Evolutionary conservation across 2,329 filamentous ascomycete genomes (phyloP).

Genomic region (Xylariaceae sp.): DNA sequence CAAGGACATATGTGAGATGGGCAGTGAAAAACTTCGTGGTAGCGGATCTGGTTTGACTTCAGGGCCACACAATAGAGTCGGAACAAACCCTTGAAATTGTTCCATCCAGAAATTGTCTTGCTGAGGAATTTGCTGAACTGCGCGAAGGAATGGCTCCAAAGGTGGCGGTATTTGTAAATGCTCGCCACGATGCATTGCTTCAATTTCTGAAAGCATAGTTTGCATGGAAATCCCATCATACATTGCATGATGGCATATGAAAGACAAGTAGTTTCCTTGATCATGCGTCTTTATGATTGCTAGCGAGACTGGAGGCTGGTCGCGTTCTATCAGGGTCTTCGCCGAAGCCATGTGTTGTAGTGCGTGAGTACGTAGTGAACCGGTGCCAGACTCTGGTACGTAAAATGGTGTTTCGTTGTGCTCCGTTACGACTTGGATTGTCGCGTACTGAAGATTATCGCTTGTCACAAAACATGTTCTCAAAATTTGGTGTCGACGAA

Average conservation of each 20-base stretch:
- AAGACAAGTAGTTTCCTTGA: conserved; percentile 42
- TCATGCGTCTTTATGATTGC: conserved; percentile 35
- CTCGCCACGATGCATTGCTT: conserved; percentile 50
- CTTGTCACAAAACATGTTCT: conserved; percentile 74
- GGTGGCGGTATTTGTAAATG: conserved; percentile 48
- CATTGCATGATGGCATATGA: conserved; percentile 72
- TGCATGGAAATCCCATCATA: conserved; percentile 82
- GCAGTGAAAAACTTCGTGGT: conserved; percentile 10
- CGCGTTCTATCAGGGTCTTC: conserved; percentile 42
- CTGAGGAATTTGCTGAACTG: conserved; percentile 48
- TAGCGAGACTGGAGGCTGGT: conserved; percentile 45
- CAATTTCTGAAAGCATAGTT: conserved; percentile 67
- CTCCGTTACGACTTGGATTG: conserved; percentile 68
- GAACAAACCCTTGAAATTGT: conserved; percentile 51
- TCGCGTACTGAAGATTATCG: conserved; percentile 57
- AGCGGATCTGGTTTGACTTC: conserved; percentile 3
- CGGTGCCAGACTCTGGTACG: conserved; percentile 25
- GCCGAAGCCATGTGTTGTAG: conserved; percentile 39
- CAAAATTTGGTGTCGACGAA: conserved; percentile 69
- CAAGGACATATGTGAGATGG: conserved; percentile 32
- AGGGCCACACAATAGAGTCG: conserved; percentile 17
- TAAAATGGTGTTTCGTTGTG: conserved; percentile 43
- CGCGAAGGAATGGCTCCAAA: conserved; percentile 63
- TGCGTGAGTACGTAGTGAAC: conserved; percentile 19
- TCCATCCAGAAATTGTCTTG: conserved; percentile 65